Conservation (phyloP, 176 grass and related monocot genomes). For the Triticum turgidum region DNA sequence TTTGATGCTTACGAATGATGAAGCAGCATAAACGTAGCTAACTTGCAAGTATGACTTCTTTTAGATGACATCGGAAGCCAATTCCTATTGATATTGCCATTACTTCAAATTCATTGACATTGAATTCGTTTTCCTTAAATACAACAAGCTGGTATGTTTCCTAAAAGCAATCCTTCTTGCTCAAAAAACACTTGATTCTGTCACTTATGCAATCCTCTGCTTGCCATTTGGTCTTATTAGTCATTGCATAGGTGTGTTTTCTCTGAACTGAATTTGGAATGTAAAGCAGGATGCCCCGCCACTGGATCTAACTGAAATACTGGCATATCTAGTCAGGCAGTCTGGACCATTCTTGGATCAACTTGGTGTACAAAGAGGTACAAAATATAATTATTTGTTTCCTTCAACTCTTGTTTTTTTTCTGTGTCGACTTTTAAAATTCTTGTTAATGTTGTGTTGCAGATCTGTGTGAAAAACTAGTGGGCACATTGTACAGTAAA, state of each 20-base stretch:
- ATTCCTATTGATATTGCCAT: neutral
- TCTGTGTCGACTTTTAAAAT: neutral
- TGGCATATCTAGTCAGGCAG: slow-evolving; percentile 71
- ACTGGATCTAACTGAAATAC: slow-evolving; percentile 73
- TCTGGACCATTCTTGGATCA: slow-evolving; percentile 89
- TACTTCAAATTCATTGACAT: neutral
- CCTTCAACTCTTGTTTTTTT: neutral
- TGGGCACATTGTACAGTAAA: slow-evolving; percentile 54
- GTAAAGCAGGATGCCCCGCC: slow-evolving; percentile 53
- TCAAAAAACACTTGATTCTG: neutral
- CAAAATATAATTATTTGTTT: neutral
- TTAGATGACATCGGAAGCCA: neutral
- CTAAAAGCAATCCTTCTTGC: neutral
- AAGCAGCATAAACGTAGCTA: neutral
- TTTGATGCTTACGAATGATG: slow-evolving; percentile 8
- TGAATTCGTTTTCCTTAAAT: neutral
- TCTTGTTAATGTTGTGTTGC: slow-evolving; percentile 28
- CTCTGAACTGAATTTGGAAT: slow-evolving; percentile 24
- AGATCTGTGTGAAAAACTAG: slow-evolving; percentile 76
- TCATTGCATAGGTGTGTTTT: slow-evolving; percentile 14
- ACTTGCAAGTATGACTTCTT: slow-evolving; percentile 8
- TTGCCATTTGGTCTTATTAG: slow-evolving; percentile 6
- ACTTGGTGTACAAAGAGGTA: slow-evolving; percentile 76
- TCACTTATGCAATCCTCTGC: neutral
- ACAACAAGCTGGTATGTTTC: neutral